A percentile compares a stretch with the other conserved stretches of the same genome.
Conservation (phyloP, 345 rosid species). For the Bretschneidera sinensis region DNA sequence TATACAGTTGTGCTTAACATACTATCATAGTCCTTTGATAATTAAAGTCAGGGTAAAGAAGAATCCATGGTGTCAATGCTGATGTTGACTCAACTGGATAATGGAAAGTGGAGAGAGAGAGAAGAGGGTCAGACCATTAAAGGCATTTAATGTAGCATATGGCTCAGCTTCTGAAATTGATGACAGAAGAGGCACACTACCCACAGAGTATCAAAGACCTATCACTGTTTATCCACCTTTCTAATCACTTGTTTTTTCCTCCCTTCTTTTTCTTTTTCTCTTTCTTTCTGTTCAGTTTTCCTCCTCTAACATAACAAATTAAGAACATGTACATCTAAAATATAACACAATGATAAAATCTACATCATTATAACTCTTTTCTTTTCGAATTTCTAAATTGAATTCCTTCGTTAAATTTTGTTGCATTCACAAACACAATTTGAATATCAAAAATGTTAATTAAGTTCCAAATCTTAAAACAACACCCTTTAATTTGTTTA, state of each 20-base stretch:
- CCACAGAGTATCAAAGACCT: not conserved
- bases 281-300: not conserved
- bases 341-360: no score
- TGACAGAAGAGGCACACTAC: conserved; percentile 26
- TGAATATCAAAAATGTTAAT: no score
- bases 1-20: no score
- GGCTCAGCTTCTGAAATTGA: conserved; percentile 45
- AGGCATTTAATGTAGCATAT: conserved; percentile 35
- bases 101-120: conserved; percentile 11
- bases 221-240: conserved; percentile 20
- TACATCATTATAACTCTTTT: no score
- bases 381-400: no score
- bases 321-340: no score
- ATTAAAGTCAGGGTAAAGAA: conserved; percentile 7
- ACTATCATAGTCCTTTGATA: no score
- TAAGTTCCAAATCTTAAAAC: no score
- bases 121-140: conserved; percentile 33
- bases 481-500: no score
- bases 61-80: conserved; percentile 27
- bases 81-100: conserved; percentile 37
- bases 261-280: not conserved
- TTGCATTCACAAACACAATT: no score
- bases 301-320: no score
- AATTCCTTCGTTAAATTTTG: no score
- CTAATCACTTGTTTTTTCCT: conserved; percentile 15